Evolutionary conservation across 169 alveolate genomes (phyloP).

Genomic region (Theileria orientalis): DNA sequence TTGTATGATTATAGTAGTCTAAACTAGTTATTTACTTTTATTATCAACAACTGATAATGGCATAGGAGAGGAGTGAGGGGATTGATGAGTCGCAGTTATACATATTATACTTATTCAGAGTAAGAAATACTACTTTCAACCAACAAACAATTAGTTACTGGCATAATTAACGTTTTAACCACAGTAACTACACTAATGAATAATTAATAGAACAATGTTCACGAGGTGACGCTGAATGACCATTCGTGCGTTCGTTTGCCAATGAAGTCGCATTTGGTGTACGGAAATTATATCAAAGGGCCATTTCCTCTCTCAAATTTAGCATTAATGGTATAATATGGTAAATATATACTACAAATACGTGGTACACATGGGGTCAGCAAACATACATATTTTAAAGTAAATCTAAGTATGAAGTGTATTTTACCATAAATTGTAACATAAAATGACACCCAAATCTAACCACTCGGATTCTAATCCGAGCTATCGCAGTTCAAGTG

Average conservation of each 20-base stretch:
- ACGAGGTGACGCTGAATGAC: constrained; percentile 59
- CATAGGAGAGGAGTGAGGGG: neutral
- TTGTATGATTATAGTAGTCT: constrained; percentile 24
- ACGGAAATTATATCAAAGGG: constrained; percentile 63
- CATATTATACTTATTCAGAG: constrained; percentile 54
- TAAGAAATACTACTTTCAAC: neutral
- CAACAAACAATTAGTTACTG: neutral
- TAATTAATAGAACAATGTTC: constrained; percentile 48
- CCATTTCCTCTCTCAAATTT: constrained; percentile 51
- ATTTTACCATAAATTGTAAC: neutral
- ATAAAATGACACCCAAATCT: neutral
- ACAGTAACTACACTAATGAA: too few relatives aligned
- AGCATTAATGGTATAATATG: neutral
- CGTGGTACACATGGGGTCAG: constrained; percentile 22
- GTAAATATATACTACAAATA: neutral
- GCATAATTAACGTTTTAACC: too few relatives aligned
- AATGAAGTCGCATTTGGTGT: constrained; percentile 49
- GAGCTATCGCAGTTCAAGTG: neutral
- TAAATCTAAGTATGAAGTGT: neutral
- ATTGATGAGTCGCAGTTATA: constrained; percentile 54
- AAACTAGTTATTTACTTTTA: too few relatives aligned
- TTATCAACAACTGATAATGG: neutral
- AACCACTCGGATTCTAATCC: neutral
- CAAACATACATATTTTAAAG: neutral
- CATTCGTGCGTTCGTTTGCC: constrained; percentile 41